phyloP scores from a whole-genome alignment of 2,329 filamentous ascomycete genomes.

The Calonectria multiphialidica region DNA sequence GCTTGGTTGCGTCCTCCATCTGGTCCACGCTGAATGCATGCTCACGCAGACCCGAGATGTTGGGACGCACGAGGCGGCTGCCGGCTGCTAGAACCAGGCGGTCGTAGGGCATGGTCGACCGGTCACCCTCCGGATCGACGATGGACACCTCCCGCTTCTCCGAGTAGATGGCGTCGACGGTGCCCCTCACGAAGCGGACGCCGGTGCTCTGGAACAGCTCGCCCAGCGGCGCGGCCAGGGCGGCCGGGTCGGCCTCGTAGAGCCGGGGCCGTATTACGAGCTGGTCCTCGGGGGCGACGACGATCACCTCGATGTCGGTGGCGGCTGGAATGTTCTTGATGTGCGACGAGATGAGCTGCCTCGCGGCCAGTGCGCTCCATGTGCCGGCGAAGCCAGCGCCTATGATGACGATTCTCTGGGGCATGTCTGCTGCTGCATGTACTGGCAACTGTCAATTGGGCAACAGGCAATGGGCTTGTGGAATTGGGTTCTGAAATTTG shows the following conservation, averaged over 20 bases:
- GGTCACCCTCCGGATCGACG: constrained; percentile 8
- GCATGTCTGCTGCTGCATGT: background rate
- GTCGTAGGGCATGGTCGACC: constrained; percentile 38
- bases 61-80: constrained; percentile 46
- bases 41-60: constrained; percentile 41
- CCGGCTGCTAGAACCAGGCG: constrained; percentile 51
- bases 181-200: constrained; percentile 42
- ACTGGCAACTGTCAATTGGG: background rate
- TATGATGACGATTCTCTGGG: constrained; percentile 62
- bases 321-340: background rate
- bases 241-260: constrained; percentile 44
- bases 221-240: constrained; percentile 31
- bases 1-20: constrained; percentile 38
- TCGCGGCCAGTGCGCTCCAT: constrained; percentile 45
- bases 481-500: background rate
- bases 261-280: constrained; percentile 49
- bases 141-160: constrained; percentile 29
- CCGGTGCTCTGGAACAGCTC: constrained; percentile 41
- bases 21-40: constrained; percentile 51
- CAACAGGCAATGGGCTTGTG: background rate
- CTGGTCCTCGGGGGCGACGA: constrained; percentile 46
- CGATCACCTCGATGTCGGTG: constrained; percentile 39
- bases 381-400: constrained; percentile 74
- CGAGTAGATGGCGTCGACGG: constrained; percentile 31
- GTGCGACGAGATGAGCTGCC: constrained; percentile 40